Evolutionary conservation across 2,329 filamentous ascomycete genomes (phyloP).

Genomic region (Fusarium abutilonis): DNA sequence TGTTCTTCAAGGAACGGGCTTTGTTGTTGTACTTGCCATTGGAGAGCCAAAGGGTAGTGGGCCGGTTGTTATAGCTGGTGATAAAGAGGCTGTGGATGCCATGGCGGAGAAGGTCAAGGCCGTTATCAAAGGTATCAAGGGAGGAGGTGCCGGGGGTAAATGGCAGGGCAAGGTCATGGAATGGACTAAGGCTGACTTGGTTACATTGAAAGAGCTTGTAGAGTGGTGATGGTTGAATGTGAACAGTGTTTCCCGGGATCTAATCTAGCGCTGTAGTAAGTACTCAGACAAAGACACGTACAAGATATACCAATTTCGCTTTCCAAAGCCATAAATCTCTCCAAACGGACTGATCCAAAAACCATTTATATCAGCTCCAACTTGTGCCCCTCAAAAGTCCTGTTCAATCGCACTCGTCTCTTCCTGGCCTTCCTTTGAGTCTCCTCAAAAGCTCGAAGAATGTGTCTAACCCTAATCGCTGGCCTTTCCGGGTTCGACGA

Average conservation of each 20-base stretch:
- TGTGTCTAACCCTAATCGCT: constrained; percentile 3
- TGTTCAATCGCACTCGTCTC: background rate
- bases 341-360: background rate
- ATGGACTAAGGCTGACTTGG: constrained; percentile 43
- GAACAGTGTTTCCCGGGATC: background rate
- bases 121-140: constrained; percentile 41
- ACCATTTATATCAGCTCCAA: constrained; percentile 13
- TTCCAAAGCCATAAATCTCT: background rate
- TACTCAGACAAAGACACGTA: background rate
- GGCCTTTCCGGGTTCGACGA: background rate
- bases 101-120: constrained; percentile 35
- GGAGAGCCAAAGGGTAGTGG: constrained; percentile 43
- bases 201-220: constrained; percentile 34
- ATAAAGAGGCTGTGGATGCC: constrained; percentile 32
- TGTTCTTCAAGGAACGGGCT: constrained; percentile 13
- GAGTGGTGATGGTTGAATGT: constrained; percentile 15
- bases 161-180: constrained; percentile 48
- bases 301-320: background rate
- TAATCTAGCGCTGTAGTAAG: background rate
- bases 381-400: background rate
- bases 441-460: constrained; percentile 13
- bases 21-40: constrained; percentile 40
- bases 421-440: constrained; percentile 14
- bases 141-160: constrained; percentile 45
- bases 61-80: constrained; percentile 42